Conservation (phyloP, 768 basidiomycete species). For the Boletales sp. region DNA sequence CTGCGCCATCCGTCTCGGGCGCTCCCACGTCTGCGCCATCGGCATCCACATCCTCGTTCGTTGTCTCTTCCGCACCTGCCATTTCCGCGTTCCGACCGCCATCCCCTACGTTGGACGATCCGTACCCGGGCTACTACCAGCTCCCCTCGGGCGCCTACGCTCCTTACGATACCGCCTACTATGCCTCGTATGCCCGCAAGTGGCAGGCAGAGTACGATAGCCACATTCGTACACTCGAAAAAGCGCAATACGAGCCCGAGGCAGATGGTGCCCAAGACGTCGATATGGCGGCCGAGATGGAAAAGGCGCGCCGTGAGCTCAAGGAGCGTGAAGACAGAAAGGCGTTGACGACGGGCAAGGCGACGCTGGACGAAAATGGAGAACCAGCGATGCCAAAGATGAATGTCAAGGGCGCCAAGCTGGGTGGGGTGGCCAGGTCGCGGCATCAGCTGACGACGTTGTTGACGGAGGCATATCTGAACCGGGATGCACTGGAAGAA, state of each 20-base stretch:
- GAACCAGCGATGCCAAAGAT: conserved; percentile 63
- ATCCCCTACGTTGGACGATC: conserved; percentile 68
- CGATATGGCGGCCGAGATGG: conserved; percentile 73
- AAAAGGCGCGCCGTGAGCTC: conserved; percentile 68
- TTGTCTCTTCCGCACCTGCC: conserved; percentile 63
- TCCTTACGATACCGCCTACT: conserved; percentile 68
- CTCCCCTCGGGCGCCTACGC: conserved; percentile 80
- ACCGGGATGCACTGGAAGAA: conserved; percentile 80
- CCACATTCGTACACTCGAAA: conserved; percentile 71
- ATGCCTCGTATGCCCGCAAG: conserved; percentile 60
- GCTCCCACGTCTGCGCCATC: conserved; percentile 40
- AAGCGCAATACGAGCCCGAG: conserved; percentile 53
- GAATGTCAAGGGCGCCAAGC: conserved; percentile 79
- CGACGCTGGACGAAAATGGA: conserved; percentile 38
- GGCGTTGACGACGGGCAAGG: conserved; percentile 62
- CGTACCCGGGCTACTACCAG: conserved; percentile 85
- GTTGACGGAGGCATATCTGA: conserved; percentile 78
- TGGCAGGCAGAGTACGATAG: conserved; percentile 74
- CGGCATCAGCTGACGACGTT: conserved; percentile 79
- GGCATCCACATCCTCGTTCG: conserved; percentile 49
- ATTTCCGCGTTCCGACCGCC: conserved; percentile 69
- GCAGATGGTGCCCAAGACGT: conserved; percentile 50
- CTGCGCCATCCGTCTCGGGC: conserved; percentile 13
- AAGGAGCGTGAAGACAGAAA: conserved; percentile 76
- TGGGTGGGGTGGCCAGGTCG: conserved; percentile 64